Conservation (phyloP, 257 asterid genomes). For the Penstemon newberryi region DNA sequence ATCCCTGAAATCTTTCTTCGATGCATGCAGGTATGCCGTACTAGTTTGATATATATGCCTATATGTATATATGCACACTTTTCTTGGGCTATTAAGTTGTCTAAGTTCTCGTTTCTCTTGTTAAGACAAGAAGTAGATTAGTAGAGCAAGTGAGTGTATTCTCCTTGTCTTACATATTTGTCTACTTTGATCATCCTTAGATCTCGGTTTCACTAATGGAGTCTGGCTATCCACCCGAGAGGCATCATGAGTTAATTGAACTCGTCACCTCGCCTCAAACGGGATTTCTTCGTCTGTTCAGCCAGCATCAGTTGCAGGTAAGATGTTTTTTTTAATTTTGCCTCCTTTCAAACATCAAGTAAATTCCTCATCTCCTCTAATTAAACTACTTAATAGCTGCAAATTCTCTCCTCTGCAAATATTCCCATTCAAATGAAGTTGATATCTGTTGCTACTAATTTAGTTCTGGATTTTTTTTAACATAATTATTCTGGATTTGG, state of each 20-base stretch:
- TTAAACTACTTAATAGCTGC: no score
- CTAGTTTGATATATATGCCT: background rate
- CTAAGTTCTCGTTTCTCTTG: background rate
- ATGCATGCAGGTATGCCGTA: constrained; percentile 75
- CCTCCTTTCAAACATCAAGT: background rate
- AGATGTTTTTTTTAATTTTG: background rate
- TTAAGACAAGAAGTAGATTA: background rate
- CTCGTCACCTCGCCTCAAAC: constrained; percentile 72
- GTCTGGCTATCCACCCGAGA: constrained; percentile 66
- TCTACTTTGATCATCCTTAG: constrained; percentile 37
- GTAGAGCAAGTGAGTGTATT: constrained; percentile 1
- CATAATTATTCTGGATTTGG: no score
- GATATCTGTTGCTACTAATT: no score
- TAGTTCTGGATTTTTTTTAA: no score
- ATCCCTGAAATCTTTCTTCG: constrained; percentile 90
- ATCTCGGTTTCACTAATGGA: constrained; percentile 75
- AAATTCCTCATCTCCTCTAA: background rate
- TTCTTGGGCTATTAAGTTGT: background rate
- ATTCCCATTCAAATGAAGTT: no score
- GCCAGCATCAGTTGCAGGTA: constrained; percentile 96
- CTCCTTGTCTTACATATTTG: background rate
- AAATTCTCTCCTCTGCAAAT: no score
- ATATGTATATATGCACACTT: background rate
- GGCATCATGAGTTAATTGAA: constrained; percentile 72
- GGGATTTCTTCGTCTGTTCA: constrained; percentile 73